phyloP scores from a whole-genome alignment of 2,329 filamentous ascomycete species.

The Aspergillus floridensis region DNA sequence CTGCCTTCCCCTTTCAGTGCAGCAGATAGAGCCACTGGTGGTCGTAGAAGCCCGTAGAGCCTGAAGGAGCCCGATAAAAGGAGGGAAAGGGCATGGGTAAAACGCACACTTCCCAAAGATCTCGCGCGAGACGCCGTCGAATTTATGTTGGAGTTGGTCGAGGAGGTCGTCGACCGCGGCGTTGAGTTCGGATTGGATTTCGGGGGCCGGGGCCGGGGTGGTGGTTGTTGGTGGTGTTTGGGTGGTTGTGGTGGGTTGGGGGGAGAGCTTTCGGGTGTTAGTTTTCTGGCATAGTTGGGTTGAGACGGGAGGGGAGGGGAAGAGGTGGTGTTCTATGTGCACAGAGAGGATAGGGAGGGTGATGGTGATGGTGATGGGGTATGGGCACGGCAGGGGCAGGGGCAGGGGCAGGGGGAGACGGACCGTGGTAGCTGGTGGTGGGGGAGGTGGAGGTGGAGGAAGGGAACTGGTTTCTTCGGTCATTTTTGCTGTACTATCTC shows the following conservation, averaged over 20 bases:
- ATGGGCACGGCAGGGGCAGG: too few species aligned
- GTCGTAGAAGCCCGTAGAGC: too few species aligned
- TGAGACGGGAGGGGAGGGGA: neutral
- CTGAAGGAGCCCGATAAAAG: too few species aligned
- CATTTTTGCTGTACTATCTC: slow-evolving; percentile 14
- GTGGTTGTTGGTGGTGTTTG: neutral
- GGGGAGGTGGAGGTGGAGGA: slow-evolving; percentile 2
- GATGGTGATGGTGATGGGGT: too few species aligned
- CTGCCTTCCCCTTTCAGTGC: too few species aligned
- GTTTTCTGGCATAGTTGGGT: too few species aligned
- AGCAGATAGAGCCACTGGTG: too few species aligned
- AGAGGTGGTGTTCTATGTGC: too few species aligned
- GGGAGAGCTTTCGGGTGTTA: too few species aligned
- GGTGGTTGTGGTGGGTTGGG: neutral
- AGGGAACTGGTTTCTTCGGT: slow-evolving; percentile 20
- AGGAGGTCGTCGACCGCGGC: slow-evolving; percentile 83
- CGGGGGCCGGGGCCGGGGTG: slow-evolving; percentile 27
- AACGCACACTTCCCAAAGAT: slow-evolving; percentile 81
- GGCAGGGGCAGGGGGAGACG: neutral
- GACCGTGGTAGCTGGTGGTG: slow-evolving; percentile 16
- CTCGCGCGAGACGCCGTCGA: slow-evolving; percentile 78
- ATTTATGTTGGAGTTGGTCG: slow-evolving; percentile 80
- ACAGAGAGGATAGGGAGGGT: too few species aligned
- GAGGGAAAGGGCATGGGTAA: neutral
- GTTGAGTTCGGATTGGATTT: slow-evolving; percentile 57